Base-by-base conservation (phyloP, 305 asterid species). In the Ajuga reptans region DNA sequence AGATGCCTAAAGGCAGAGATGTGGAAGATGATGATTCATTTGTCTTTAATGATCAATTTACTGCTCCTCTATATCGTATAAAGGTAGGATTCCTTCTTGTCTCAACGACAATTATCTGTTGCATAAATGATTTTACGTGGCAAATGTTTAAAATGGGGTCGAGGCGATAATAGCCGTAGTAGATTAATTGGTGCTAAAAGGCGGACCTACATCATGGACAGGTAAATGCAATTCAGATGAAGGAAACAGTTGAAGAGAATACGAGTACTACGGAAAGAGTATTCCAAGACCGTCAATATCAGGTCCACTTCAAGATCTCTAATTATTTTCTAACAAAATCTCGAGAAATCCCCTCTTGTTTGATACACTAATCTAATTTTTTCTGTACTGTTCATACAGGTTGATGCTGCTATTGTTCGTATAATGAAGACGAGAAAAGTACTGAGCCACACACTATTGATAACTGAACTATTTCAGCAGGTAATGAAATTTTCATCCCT, bases 151-250 rank as follows among this genome's bases (percentile, higher is more conserved):
- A 72, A 84, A 37, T 85, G 87, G 80, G 46, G n/a, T 14, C n/a
- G 72, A n/a, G 2, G 31, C 36, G 10, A 59, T 45, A 29, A 9
- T 41, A 57, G 34, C 49, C 33, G 4, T 74, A 17, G 82, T 62
- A 5, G 34, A 47, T 34, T 55, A 55, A 45, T 42, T 31, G n/a
- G 46, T 45, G 27, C 81, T 73, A 42, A 68, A 54, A 68, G 82
- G 57, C 71, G 52, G 63, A 33, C 16, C 49, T 57, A 51, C 68
- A 67, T 47, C 54, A 31, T 64, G 72, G 57, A 73, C 89, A 92
- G 98, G 97, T 92, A 67, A 93, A 93, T 84, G 97, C 98, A 41
- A 94, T 94, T 64, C 97, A 94, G 81, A 85, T 91, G 95, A 92
- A 94, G 82, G 99, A 94, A 84, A 94, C 99, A 36, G 91, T 87